These are phyloP conservation scores for Cryptosporidium viatorum DNA, from an alignment of 169 alveolate genomes.

Conservation along the genomic window DNA sequence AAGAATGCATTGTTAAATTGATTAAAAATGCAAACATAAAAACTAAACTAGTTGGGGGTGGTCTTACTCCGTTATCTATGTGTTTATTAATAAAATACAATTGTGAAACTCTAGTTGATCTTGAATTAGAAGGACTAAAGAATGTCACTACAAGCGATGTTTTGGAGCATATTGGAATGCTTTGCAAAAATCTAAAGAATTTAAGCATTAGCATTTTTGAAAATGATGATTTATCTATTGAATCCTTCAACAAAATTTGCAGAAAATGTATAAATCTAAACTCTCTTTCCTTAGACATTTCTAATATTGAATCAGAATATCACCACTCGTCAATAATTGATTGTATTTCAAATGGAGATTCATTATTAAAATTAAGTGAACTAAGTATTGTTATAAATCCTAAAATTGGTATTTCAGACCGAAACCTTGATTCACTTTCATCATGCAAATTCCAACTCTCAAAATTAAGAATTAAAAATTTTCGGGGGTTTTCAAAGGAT, in stretches of 20 bases:
- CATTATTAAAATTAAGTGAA: conserved; percentile 20
- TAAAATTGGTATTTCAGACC: conserved; percentile 13
- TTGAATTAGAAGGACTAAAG: conserved; percentile 63
- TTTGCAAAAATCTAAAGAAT: conserved; percentile 6
- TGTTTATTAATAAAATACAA: conserved; percentile 47
- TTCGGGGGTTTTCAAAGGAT: conserved; percentile 1
- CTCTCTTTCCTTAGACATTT: conserved; percentile 13
- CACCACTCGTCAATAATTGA: conserved; percentile 9
- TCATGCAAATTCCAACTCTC: conserved; percentile 20
- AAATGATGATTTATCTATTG: conserved; percentile 13
- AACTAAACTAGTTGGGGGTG: conserved; percentile 54
- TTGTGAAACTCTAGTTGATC: neutral
- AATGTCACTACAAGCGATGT: conserved; percentile 65
- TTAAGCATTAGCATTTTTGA: conserved; percentile 31
- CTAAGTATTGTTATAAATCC: conserved; percentile 8
- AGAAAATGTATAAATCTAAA: conserved; percentile 15
- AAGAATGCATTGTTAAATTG: conserved; percentile 3
- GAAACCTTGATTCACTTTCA: conserved; percentile 26
- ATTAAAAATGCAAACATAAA: conserved; percentile 1
- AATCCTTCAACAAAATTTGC: conserved; percentile 17
- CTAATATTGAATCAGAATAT: conserved; percentile 3
- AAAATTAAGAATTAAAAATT: conserved; percentile 30
- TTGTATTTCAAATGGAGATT: conserved; percentile 10
- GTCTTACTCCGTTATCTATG: conserved; percentile 58
- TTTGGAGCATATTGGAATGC: conserved; percentile 20